Evolutionary conservation across 164 flowering plant species (phyloP).

Genomic region (Hamamelis virginiana): DNA sequence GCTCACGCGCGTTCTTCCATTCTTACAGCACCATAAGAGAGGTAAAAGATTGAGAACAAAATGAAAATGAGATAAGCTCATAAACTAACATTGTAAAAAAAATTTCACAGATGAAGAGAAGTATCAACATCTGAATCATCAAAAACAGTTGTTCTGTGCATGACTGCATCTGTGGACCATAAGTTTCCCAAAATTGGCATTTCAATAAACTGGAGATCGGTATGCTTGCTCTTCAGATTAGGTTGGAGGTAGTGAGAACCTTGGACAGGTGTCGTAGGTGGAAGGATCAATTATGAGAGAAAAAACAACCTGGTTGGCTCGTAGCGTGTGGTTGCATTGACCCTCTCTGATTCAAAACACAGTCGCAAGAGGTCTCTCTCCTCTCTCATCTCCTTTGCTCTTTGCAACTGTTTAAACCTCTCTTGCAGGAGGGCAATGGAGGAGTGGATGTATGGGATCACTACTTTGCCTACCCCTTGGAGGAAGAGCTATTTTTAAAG

Average conservation of each 20-base stretch:
- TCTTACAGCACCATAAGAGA: too few species aligned
- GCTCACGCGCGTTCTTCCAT: slow-evolving; percentile 13
- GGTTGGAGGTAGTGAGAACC: slow-evolving; percentile 6
- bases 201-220: slow-evolving; percentile 4
- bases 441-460: slow-evolving; percentile 20
- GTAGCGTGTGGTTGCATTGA: slow-evolving; percentile 13
- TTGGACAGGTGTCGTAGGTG: slow-evolving; percentile 16
- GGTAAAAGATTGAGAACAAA: too few species aligned
- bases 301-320: slow-evolving; percentile 28
- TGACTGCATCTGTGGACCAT: slow-evolving; percentile 7
- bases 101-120: slow-evolving; percentile 57
- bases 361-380: slow-evolving; percentile 27
- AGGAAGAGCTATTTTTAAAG: not conserved
- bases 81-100: slow-evolving; percentile 19
- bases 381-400: slow-evolving; percentile 44
- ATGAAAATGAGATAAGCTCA: slow-evolving; percentile 9
- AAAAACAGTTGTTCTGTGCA: too few species aligned
- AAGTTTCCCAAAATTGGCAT: slow-evolving; percentile 11
- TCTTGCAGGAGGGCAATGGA: slow-evolving; percentile 49
- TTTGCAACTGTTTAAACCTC: slow-evolving; percentile 41
- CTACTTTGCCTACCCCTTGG: slow-evolving; percentile 24
- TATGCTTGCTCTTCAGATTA: slow-evolving; percentile 9
- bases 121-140: too few species aligned
- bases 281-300: slow-evolving; percentile 29
- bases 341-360: slow-evolving; percentile 28